Conservation (phyloP, 2,329 filamentous ascomycete genomes). For the Alternaria alternata region DNA sequence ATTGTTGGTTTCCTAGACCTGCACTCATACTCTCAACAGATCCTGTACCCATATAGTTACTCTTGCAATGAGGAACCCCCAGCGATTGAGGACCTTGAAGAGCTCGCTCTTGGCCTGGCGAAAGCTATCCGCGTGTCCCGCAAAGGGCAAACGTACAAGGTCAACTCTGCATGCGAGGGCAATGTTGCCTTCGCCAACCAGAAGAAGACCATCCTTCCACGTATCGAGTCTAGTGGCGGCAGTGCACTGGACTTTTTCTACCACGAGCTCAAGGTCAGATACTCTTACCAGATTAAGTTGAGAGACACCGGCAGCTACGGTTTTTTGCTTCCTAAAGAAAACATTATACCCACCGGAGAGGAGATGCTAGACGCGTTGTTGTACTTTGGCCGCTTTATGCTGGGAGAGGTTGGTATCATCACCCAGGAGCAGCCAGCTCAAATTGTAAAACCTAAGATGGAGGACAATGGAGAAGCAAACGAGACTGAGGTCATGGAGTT, state of each 20-base stretch:
- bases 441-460: not conserved
- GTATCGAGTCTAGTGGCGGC: conserved; percentile 79
- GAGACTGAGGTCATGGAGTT: conserved; percentile 13
- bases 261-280: conserved; percentile 80
- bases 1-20: conserved; percentile 90
- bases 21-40: conserved; percentile 94
- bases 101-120: conserved; percentile 84
- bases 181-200: conserved; percentile 61
- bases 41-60: conserved; percentile 91
- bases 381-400: conserved; percentile 82
- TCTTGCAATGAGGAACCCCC: conserved; percentile 81
- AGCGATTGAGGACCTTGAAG: conserved; percentile 88
- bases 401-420: conserved; percentile 55
- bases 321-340: conserved; percentile 84
- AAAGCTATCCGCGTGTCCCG: conserved; percentile 87
- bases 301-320: conserved; percentile 94
- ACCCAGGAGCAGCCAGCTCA: conserved; percentile 3
- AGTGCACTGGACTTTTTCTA: conserved; percentile 96
- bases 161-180: conserved; percentile 87
- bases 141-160: conserved; percentile 71
- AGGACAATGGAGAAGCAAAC: not conserved
- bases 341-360: conserved; percentile 88
- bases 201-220: conserved; percentile 52
- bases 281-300: conserved; percentile 93
- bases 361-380: conserved; percentile 85